A percentile compares a stretch with the other conserved stretches of the same genome.
These are phyloP conservation scores for Tephrocybe sp. DNA, from an alignment of 768 basidiomycete genomes.

Conservation along the genomic window DNA sequence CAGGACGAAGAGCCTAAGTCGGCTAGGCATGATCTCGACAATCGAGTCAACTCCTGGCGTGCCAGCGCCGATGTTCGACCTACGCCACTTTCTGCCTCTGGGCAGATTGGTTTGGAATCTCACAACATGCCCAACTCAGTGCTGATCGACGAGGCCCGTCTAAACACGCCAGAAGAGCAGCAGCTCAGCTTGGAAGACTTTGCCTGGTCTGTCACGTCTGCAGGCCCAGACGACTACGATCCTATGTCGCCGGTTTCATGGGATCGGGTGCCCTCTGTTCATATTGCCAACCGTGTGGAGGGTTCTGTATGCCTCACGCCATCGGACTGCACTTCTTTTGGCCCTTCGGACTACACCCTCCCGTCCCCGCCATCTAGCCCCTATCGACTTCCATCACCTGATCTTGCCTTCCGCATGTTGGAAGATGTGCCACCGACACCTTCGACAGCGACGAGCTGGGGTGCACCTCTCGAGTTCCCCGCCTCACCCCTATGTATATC, in stretches of 20 bases:
- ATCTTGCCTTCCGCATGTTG: slow-evolving; percentile 54
- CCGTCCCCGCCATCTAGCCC: slow-evolving; percentile 33
- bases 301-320: slow-evolving; percentile 61
- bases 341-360: slow-evolving; percentile 49
- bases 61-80: slow-evolving; percentile 52
- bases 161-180: slow-evolving; percentile 26
- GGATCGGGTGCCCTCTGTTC: slow-evolving; percentile 49
- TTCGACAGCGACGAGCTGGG: slow-evolving; percentile 48
- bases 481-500: slow-evolving; percentile 27
- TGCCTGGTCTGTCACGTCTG: slow-evolving; percentile 68
- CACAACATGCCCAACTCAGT: slow-evolving; percentile 50
- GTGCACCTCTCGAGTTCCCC: slow-evolving; percentile 36
- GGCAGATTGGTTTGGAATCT: slow-evolving; percentile 51
- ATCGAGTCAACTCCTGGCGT: slow-evolving; percentile 67
- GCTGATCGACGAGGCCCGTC: slow-evolving; percentile 29
- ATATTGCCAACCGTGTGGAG: slow-evolving; percentile 50
- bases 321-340: slow-evolving; percentile 55
- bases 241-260: slow-evolving; percentile 37
- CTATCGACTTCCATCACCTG: slow-evolving; percentile 52
- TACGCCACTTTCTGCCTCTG: slow-evolving; percentile 45
- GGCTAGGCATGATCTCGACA: slow-evolving; percentile 52
- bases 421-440: slow-evolving; percentile 56
- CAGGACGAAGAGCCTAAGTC: slow-evolving; percentile 61
- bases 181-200: slow-evolving; percentile 66
- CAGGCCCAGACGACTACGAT: slow-evolving; percentile 55